phyloP scores from a whole-genome alignment of 192 early-diverging fungal species.

The Chytriomyces sp. region DNA sequence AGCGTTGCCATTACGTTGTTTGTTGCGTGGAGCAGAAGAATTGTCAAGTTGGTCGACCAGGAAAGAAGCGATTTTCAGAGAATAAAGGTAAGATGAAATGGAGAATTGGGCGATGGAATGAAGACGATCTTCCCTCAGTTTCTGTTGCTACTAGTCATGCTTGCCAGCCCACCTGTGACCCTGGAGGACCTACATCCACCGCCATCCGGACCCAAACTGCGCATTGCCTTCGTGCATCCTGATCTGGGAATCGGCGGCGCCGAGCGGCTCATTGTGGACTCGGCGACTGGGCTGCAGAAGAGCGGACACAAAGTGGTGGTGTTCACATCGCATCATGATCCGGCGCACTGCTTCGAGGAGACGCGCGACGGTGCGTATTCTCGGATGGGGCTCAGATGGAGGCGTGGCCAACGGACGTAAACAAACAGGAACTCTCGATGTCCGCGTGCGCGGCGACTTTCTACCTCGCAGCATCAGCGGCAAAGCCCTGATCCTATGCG shows the following conservation, averaged over 20 bases:
- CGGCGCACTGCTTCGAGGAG: conserved; percentile 87
- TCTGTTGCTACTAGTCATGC: too few relatives aligned
- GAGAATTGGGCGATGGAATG: too few relatives aligned
- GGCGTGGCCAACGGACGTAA: background rate
- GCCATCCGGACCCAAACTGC: background rate
- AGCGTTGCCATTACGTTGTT: too few relatives aligned
- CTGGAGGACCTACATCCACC: background rate
- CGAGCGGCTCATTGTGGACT: conserved; percentile 92
- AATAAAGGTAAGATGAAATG: too few relatives aligned
- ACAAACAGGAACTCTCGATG: conserved; percentile 69
- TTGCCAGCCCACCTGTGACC: too few relatives aligned
- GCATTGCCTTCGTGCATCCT: conserved; percentile 86
- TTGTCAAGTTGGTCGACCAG: too few relatives aligned
- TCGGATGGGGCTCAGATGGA: conserved; percentile 9
- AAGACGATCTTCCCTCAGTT: too few relatives aligned
- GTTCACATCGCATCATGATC: conserved; percentile 91
- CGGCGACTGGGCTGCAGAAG: conserved; percentile 76
- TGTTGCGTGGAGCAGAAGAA: too few relatives aligned
- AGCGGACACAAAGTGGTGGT: conserved; percentile 78
- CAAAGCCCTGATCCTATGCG: conserved; percentile 77
- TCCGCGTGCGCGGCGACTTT: conserved; percentile 72
- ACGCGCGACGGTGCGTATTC: conserved; percentile 71
- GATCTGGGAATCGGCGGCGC: conserved; percentile 95
- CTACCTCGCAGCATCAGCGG: conserved; percentile 75
- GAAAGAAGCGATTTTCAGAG: too few relatives aligned